These are phyloP conservation scores for Sporothrix inflata DNA, from an alignment of 2,329 filamentous ascomycete species.

Conservation along the genomic window DNA sequence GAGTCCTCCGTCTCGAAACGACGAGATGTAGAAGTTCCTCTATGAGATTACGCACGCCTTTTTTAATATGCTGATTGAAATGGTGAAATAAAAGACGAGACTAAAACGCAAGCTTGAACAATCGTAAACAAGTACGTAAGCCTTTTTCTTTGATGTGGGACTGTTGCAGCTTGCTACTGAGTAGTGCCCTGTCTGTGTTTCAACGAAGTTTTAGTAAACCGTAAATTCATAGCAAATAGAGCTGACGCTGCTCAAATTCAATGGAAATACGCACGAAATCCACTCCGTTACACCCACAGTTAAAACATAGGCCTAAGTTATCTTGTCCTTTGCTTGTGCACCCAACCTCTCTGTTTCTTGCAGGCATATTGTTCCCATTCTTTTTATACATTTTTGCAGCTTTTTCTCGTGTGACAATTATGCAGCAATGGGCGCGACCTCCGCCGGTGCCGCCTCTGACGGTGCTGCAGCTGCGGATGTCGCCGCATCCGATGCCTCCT, in stretches of 20 bases:
- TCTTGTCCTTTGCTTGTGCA: not conserved
- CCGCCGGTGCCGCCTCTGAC: not conserved
- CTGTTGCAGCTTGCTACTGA: not conserved
- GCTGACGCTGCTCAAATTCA: not conserved
- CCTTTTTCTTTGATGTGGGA: not conserved
- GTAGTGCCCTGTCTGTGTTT: not conserved
- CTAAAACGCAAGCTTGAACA: not conserved
- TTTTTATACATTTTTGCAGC: not conserved
- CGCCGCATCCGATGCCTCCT: constrained; percentile 18
- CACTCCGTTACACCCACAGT: not conserved
- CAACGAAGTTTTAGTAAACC: constrained; percentile 10
- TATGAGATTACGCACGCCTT: not conserved
- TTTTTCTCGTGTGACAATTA: not conserved
- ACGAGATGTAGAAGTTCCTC: not conserved
- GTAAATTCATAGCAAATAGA: not conserved
- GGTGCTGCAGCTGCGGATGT: not conserved
- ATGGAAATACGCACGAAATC: not conserved
- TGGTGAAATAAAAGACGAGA: not conserved
- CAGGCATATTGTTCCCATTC: not conserved
- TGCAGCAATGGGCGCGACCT: not conserved
- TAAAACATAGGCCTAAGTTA: too few relatives aligned
- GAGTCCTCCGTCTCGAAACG: not conserved
- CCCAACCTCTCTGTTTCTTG: not conserved
- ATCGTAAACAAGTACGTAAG: constrained; percentile 7
- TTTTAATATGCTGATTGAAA: not conserved